phyloP scores from a whole-genome alignment of 1,284 basidiomycete genomes.

The Uromyces viciae-fabae region DNA sequence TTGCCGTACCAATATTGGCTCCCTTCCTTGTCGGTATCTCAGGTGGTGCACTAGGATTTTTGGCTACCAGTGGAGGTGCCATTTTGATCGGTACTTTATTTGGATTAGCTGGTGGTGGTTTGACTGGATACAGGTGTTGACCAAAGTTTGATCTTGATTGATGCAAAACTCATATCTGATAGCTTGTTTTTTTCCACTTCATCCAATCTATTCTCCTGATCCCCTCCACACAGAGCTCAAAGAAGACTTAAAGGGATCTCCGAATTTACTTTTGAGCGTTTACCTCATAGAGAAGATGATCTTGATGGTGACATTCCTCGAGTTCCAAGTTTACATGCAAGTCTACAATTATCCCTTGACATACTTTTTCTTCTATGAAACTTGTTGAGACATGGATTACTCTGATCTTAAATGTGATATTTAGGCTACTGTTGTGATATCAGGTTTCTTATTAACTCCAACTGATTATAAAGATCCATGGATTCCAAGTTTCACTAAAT shows the following conservation, averaged over 20 bases:
- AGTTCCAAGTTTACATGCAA: slow-evolving; percentile 44
- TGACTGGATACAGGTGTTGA: slow-evolving; percentile 18
- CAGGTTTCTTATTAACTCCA: slow-evolving; percentile 32
- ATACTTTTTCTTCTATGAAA: not conserved
- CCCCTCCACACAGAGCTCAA: slow-evolving; percentile 55
- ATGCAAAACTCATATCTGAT: not conserved
- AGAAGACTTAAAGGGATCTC: slow-evolving; percentile 60
- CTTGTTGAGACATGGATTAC: not conserved
- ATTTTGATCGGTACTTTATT: slow-evolving; percentile 60
- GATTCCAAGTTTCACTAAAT: slow-evolving; percentile 20
- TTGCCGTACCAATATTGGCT: slow-evolving; percentile 60
- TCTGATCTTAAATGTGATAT: not conserved
- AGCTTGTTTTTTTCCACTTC: not conserved
- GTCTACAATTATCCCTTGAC: not conserved
- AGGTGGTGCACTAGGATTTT: slow-evolving; percentile 54
- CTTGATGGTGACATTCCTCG: slow-evolving; percentile 17
- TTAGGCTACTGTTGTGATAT: slow-evolving; percentile 40
- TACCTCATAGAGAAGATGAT: slow-evolving; percentile 53
- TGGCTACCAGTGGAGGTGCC: slow-evolving; percentile 53
- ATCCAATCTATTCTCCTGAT: not conserved
- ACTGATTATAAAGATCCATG: slow-evolving; percentile 43
- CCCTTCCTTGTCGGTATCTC: slow-evolving; percentile 58
- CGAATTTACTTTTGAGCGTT: slow-evolving; percentile 58
- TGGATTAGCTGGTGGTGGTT: slow-evolving; percentile 58
- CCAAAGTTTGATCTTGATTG: not conserved